phyloP scores from a whole-genome alignment of 768 basidiomycete genomes.

The Antrodiella citrinella region DNA sequence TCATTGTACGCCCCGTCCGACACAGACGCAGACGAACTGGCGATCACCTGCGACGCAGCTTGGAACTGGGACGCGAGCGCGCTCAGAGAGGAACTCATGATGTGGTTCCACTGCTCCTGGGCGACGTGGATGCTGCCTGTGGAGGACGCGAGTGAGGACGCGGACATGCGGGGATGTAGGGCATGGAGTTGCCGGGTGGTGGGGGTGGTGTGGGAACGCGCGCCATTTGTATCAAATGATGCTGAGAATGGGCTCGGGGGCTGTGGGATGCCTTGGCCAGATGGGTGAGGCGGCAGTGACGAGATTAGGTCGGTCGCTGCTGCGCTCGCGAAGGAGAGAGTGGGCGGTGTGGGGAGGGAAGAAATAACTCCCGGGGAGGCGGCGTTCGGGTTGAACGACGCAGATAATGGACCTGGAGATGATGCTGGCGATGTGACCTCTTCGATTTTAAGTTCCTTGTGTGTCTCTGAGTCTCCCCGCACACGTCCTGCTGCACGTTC shows the following conservation, averaged over 20 bases:
- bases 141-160: background rate
- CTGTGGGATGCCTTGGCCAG: background rate
- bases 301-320: too few species aligned
- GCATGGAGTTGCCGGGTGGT: background rate
- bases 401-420: background rate
- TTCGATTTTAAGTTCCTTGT: background rate
- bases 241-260: background rate
- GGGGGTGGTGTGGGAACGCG: background rate
- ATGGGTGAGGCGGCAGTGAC: background rate
- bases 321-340: too few species aligned
- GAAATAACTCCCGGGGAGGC: background rate
- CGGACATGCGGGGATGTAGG: background rate
- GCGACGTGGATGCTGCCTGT: background rate
- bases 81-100: conserved; percentile 29
- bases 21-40: conserved; percentile 17
- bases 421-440: background rate
- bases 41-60: conserved; percentile 32
- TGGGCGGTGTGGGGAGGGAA: background rate
- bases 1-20: background rate
- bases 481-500: background rate
- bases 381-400: background rate
- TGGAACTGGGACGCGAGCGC: conserved; percentile 33
- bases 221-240: background rate
- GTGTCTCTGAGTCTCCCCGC: background rate
- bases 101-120: conserved; percentile 21